Evolutionary conservation across 2,329 filamentous ascomycete genomes (phyloP).

Genomic region (Talaromyces atroroseus): DNA sequence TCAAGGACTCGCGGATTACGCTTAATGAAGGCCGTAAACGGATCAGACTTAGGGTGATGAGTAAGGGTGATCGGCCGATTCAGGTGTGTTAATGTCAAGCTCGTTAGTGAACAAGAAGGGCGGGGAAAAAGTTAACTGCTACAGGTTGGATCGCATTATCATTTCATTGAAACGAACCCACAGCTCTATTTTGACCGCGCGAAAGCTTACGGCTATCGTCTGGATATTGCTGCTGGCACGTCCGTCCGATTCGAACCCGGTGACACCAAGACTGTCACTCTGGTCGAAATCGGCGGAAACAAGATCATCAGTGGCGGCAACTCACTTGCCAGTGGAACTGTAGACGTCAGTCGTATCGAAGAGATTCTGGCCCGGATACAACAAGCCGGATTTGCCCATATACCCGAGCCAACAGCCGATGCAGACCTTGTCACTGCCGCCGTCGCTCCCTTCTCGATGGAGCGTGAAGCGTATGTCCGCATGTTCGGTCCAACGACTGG

Average conservation of each 20-base stretch:
- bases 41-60: conserved; percentile 70
- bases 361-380: conserved; percentile 64
- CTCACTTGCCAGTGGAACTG: conserved; percentile 63
- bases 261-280: conserved; percentile 79
- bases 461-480: conserved; percentile 68
- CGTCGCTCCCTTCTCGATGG: conserved; percentile 63
- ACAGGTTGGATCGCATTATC: conserved; percentile 82
- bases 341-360: conserved; percentile 59
- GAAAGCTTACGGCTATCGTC: conserved; percentile 73
- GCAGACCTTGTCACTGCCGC: conserved; percentile 44
- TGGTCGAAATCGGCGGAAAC: conserved; percentile 82
- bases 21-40: conserved; percentile 71
- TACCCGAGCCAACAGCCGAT: conserved; percentile 59
- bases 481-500: conserved; percentile 95
- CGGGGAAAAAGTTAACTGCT: background rate
- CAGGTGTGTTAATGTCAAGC: conserved; percentile 55
- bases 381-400: conserved; percentile 71
- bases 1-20: conserved; percentile 57
- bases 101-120: background rate
- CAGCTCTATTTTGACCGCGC: conserved; percentile 81
- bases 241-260: conserved; percentile 92
- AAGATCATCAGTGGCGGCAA: conserved; percentile 82
- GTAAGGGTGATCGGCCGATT: conserved; percentile 81
- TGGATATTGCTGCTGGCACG: conserved; percentile 87
- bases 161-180: conserved; percentile 93